phyloP scores from a whole-genome alignment of 2,329 filamentous ascomycete species.

The Aspergillus pseudoterreus region DNA sequence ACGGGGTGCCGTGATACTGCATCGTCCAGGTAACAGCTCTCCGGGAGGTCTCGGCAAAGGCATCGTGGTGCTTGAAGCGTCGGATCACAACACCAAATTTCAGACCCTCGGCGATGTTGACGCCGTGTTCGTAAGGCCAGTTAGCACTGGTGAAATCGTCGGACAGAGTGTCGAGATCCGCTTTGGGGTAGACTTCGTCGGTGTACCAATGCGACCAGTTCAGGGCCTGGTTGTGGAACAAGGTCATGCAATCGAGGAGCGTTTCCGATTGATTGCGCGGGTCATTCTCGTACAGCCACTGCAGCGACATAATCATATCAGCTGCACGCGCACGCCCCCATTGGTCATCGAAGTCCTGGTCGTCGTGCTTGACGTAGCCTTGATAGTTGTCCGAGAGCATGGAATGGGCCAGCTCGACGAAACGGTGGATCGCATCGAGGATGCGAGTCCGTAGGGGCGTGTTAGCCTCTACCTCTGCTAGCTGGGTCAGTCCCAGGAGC shows the following conservation, averaged over 20 bases:
- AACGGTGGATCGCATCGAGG: conserved; percentile 49
- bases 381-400: conserved; percentile 55
- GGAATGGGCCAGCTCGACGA: conserved; percentile 47
- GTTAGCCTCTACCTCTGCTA: conserved; percentile 47
- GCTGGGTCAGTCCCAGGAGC: conserved; percentile 47
- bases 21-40: conserved; percentile 48
- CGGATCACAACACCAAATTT: conserved; percentile 46
- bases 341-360: conserved; percentile 40
- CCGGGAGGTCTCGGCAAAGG: conserved; percentile 37
- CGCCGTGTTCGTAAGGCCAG: conserved; percentile 45
- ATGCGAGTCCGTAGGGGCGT: conserved; percentile 39
- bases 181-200: conserved; percentile 34
- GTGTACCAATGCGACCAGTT: conserved; percentile 40
- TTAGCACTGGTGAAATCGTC: conserved; percentile 4
- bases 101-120: conserved; percentile 42
- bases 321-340: conserved; percentile 36
- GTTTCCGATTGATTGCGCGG: conserved; percentile 33
- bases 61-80: conserved; percentile 45
- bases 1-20: conserved; percentile 46
- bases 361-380: conserved; percentile 46
- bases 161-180: conserved; percentile 16
- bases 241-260: conserved; percentile 40
- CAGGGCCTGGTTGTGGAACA: conserved; percentile 26
- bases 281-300: conserved; percentile 48
- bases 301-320: conserved; percentile 44